These are phyloP conservation scores for Mucuna pruriens DNA, from an alignment of 306 rosid genomes.

Conservation along the genomic window DNA sequence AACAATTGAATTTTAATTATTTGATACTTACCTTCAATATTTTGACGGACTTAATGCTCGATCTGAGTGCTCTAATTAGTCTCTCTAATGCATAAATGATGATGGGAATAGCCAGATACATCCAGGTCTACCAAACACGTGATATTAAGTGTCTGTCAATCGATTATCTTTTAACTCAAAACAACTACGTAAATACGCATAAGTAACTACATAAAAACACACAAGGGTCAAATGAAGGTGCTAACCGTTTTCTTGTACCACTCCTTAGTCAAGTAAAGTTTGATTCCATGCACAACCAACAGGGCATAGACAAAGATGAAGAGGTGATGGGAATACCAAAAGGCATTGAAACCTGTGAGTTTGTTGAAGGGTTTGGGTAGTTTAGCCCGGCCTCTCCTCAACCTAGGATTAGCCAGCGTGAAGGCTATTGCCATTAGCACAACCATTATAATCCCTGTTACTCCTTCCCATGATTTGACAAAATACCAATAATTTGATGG, in stretches of 20 bases:
- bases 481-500: constrained; percentile 61
- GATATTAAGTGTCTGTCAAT: not conserved
- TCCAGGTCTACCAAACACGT: constrained; percentile 53
- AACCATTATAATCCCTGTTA: constrained; percentile 60
- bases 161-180: constrained; percentile 23
- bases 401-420: constrained; percentile 55
- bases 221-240: constrained; percentile 27
- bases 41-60: constrained; percentile 53
- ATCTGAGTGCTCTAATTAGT: constrained; percentile 53
- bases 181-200: not conserved
- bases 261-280: constrained; percentile 57
- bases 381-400: constrained; percentile 52
- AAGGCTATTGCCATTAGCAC: constrained; percentile 65
- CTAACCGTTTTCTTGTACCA: constrained; percentile 78
- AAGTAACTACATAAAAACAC: too few relatives aligned
- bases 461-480: constrained; percentile 65
- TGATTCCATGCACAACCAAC: constrained; percentile 63
- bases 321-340: constrained; percentile 81
- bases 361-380: constrained; percentile 54
- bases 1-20: constrained; percentile 16
- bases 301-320: constrained; percentile 64
- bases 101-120: constrained; percentile 60
- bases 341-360: constrained; percentile 74
- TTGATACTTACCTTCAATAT: constrained; percentile 43
- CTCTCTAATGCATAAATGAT: constrained; percentile 55